Evolutionary conservation across 2,329 filamentous ascomycete genomes (phyloP).

Genomic region (Diaporthe velutina): DNA sequence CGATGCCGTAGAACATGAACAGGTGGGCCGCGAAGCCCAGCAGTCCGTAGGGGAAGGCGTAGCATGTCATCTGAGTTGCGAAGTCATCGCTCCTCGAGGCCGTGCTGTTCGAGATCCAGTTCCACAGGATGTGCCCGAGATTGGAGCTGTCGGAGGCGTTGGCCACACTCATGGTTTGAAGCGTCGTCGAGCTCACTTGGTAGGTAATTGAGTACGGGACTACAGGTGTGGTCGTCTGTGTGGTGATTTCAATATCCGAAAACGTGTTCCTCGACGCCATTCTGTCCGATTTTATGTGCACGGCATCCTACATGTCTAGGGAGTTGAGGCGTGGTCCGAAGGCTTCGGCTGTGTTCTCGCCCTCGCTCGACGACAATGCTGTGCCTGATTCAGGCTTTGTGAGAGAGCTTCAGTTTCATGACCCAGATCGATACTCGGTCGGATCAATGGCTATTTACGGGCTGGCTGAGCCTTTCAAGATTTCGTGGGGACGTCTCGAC

Average conservation of each 20-base stretch:
- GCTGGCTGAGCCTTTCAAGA: neutral
- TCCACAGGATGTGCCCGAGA: neutral
- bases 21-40: constrained; percentile 21
- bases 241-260: neutral
- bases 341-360: neutral
- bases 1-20: constrained; percentile 16
- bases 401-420: neutral
- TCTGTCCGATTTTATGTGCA: neutral
- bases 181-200: neutral
- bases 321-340: neutral
- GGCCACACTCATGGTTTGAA: neutral
- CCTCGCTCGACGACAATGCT: neutral
- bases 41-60: neutral
- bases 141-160: neutral
- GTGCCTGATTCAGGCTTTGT: neutral
- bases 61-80: neutral
- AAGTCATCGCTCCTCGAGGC: neutral
- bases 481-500: neutral
- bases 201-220: neutral
- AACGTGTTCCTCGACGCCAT: neutral
- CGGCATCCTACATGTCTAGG: neutral
- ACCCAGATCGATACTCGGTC: neutral
- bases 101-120: constrained; percentile 5
- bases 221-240: neutral
- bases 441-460: neutral